Base-by-base conservation (phyloP, 495 filamentous ascomycete genomes). In the Neurospora terricola region DNA sequence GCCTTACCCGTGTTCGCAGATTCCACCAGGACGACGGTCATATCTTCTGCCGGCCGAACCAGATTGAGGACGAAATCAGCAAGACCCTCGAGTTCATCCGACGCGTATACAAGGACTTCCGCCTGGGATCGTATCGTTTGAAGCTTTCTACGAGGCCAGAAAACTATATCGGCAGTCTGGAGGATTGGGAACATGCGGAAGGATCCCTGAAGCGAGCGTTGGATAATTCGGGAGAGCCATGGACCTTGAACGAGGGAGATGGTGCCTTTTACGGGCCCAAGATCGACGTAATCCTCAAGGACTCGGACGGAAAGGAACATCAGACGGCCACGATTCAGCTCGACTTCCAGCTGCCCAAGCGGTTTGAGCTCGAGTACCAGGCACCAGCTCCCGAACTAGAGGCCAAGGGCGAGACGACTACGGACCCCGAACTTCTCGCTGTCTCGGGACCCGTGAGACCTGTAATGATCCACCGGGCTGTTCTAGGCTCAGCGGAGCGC, bases 1-100 rank as follows among this genome's bases (percentile, higher is more conserved):
- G 94, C 23, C 83, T 98, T 72, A 98, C 94, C 3, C 88, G 94
- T 70, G 92, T 97, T 30, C 88, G 94, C 54, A 87, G 93, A n/a
- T 98, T 98, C 79, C 94, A 98, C 81, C 94, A 98, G 80, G 94
- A 98, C 78, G 94, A 98, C 77, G 94, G 93, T 1, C 94, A 98
- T 78, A 97, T 98, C 48, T 98, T 98, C 82, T 97, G 94, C 80
- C 89, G 92, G 12, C 93, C 92, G 59, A 85, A 85, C 40, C 94
- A 98, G 82, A 92, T 98, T 73, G 86, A 90, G 72, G 84, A 88
- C 11, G 94, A 98, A 81, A 97, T 98, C 69, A 83, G 84, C 38
- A 88, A 87, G 72, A 94, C 93, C 5, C 82, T 98, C 70, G 89
- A 91, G 6, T 97, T 98, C 78, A 90, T 97, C 43, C 84, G 89